A percentile compares a stretch with the other conserved stretches of the same genome.
Conservation (phyloP, 2,329 filamentous ascomycete genomes). For the Cladosporium phlei region DNA sequence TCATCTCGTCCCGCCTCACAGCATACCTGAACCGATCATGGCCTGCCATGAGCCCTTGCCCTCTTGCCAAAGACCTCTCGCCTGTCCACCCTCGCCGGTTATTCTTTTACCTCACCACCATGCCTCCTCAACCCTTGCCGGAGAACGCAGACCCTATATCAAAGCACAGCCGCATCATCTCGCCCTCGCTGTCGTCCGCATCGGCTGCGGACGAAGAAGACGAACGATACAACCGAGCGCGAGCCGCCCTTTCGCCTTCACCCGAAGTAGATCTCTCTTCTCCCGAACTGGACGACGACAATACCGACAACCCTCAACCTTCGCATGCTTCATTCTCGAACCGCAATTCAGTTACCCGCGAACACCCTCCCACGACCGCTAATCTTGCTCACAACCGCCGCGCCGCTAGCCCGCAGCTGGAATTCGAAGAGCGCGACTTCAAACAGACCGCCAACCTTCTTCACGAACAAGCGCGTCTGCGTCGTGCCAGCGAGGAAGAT, state of each 20-base stretch:
- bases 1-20: conserved; percentile 87
- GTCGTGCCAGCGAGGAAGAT: conserved; percentile 38
- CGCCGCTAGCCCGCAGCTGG: conserved; percentile 79
- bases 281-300: conserved; percentile 75
- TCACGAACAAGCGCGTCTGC: conserved; percentile 51
- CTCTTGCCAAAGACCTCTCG: conserved; percentile 87
- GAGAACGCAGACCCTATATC: conserved; percentile 41
- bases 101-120: conserved; percentile 94
- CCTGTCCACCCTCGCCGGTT: conserved; percentile 88
- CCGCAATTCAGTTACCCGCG: conserved; percentile 34
- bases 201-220: conserved; percentile 68
- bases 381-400: conserved; percentile 58
- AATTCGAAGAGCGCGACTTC: conserved; percentile 94
- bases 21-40: conserved; percentile 82
- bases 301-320: conserved; percentile 44
- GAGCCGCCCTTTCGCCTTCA: conserved; percentile 72
- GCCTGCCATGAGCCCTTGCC: conserved; percentile 75
- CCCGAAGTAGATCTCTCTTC: conserved; percentile 90
- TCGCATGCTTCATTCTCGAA: conserved; percentile 61
- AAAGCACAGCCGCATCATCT: conserved; percentile 59
- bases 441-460: conserved; percentile 89
- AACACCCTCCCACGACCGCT: conserved; percentile 36
- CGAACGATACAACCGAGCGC: conserved; percentile 54
- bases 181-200: conserved; percentile 76
- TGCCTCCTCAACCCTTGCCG: conserved; percentile 74